Conservation (phyloP, 352 stramenopile genomes). For the Elongisporangium undulatum region DNA sequence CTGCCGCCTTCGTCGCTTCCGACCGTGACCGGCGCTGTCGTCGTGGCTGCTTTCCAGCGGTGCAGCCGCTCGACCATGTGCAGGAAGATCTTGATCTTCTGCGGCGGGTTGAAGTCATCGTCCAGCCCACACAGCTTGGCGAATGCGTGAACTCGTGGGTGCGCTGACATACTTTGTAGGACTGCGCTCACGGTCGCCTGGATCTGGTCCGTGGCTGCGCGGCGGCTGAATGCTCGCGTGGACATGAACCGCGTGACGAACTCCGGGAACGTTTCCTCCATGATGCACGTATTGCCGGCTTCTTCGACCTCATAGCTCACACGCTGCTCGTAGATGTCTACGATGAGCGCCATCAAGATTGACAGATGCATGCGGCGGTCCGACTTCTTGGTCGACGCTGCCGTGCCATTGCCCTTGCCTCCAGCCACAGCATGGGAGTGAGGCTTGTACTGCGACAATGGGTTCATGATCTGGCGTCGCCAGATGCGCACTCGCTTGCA, state of each 20-base stretch:
- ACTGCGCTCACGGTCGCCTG: conserved; percentile 46
- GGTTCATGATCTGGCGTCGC: conserved; percentile 55
- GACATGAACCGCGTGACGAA: conserved; percentile 60
- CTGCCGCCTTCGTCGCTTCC: conserved; percentile 10
- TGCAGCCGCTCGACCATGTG: conserved; percentile 60
- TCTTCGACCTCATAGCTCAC: conserved; percentile 36
- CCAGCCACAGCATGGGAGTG: conserved; percentile 20
- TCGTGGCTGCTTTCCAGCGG: conserved; percentile 39
- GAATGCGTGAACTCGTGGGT: conserved; percentile 56
- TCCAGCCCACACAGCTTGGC: conserved; percentile 53
- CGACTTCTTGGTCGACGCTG: conserved; percentile 32
- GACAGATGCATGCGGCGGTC: conserved; percentile 71
- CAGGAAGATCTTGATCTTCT: conserved; percentile 66
- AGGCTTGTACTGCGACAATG: conserved; percentile 56
- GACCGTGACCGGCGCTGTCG: not conserved
- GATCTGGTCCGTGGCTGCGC: conserved; percentile 52
- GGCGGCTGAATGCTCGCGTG: conserved; percentile 38
- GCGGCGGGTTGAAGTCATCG: conserved; percentile 56
- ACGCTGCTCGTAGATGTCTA: conserved; percentile 73
- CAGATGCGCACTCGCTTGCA: conserved; percentile 76
- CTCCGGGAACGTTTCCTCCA: conserved; percentile 64
- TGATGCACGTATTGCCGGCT: conserved; percentile 11
- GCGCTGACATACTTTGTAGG: conserved; percentile 27
- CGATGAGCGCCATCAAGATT: conserved; percentile 58
- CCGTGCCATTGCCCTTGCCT: conserved; percentile 7